These are phyloP conservation scores for Paramecium octaurelia DNA, from an alignment of 73 alveolate species.

Conservation along the genomic window DNA sequence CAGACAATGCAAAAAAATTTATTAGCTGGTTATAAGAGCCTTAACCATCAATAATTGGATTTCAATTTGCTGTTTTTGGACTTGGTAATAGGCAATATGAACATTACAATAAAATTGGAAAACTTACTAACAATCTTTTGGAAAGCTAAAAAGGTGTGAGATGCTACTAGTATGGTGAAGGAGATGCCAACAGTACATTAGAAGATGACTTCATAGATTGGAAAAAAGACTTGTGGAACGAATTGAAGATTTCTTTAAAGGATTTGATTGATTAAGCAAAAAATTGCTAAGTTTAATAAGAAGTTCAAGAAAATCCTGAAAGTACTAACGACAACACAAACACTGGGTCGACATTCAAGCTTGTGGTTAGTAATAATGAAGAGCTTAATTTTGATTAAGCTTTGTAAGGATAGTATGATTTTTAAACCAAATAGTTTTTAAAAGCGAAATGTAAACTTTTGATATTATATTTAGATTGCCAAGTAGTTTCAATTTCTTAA, in stretches of 20 bases:
- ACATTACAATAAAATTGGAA: constrained; percentile 73
- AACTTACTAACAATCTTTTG: constrained; percentile 55
- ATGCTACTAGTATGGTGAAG: constrained; percentile 68
- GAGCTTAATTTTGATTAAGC: constrained; percentile 31
- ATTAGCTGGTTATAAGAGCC: constrained; percentile 63
- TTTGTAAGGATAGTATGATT: constrained; percentile 39
- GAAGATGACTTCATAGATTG: constrained; percentile 77
- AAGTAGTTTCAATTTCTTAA: constrained; percentile 68
- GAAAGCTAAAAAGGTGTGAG: constrained; percentile 67
- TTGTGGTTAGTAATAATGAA: neutral
- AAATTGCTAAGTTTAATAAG: neutral
- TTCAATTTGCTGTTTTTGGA: constrained; percentile 72
- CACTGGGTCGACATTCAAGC: neutral
- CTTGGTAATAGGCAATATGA: constrained; percentile 79
- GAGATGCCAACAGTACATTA: constrained; percentile 69
- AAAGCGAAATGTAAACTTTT: neutral
- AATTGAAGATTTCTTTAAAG: constrained; percentile 29
- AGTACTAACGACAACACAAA: neutral
- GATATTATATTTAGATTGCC: neutral
- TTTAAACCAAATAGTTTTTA: constrained; percentile 59
- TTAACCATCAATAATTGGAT: constrained; percentile 48
- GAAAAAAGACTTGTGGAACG: constrained; percentile 72
- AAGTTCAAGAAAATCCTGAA: neutral
- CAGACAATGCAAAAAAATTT: constrained; percentile 75
- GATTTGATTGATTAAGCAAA: neutral